Base-by-base conservation (phyloP, 2,329 filamentous ascomycete genomes). In the Aspergillus quadricinctus region DNA sequence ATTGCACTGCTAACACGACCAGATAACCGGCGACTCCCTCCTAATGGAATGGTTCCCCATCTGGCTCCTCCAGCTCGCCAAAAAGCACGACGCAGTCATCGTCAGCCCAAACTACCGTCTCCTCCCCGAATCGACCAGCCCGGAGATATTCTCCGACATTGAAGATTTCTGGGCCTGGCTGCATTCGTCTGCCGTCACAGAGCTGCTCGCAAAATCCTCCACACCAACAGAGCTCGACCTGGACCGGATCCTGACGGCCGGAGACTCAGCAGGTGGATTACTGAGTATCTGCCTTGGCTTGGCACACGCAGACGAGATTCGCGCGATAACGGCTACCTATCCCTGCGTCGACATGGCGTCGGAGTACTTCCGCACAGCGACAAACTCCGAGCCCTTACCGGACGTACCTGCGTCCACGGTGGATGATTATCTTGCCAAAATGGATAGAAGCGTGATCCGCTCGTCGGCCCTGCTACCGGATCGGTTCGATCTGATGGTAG, bases 71-170 rank as follows among this genome's bases (percentile, higher is more conserved):
- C 70, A 77, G 7, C 68, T 78, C 41, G 69, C 74, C 25, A 66
- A 70, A 1, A 59, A 66, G 27, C 71, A 75, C 50, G 64, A 64
- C 14, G 77, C 80, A n/a, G 75, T 83, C 48, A 68, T 78, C 27
- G 62, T 83, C 6, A 68, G 74, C 1, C 76, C 79, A 0, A 77
- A 81, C 64, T 80, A 83, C 68, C 79, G 80, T 8, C 75, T 83
- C 3, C 58, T 80, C n/a, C 80, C 81, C 23, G 80, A 82, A 56
- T 69, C 76, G 53, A 77, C 55, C 21, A 77, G 78, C 35, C 49
- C 67, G 2, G 77, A 82, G 17, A 78, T 81, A 55, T 69, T 81
- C 25, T 63, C 73, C 5, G 81, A 83, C 61, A 57, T 82, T 0
- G 53, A 66, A 8, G 76, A 80, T 58, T 79, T 81, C 63, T 83